Base-by-base conservation (phyloP, 768 basidiomycete genomes). In the Wakefieldia striispora region DNA sequence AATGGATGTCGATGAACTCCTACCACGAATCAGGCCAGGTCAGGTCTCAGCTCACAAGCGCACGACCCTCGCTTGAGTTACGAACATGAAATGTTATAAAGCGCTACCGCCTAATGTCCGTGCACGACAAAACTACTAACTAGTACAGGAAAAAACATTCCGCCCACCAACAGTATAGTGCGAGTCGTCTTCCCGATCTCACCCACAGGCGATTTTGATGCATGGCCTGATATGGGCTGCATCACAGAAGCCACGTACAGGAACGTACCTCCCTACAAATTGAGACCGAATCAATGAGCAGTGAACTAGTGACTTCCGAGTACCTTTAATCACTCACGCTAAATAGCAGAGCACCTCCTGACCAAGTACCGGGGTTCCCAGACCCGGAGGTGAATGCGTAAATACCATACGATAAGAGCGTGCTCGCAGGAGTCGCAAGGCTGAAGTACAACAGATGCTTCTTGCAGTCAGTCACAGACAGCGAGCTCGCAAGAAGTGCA, bases 241-340 rank as follows among this genome's bases (percentile, higher is more conserved):
- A 93, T 74, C 35, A 91, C 86, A 1, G 93, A 93, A 1, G 94
- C 92, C 9, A 97, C 95, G 62, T 95, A 97, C 34, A 97, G 75
- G 70, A 97, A 97, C 3, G 91, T 93, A 9, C 94, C 94, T 39
- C 91, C 94, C 91, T 94, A 47, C 29, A 37, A 20, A 31, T 36
- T 8, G 27, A 37, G 27, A 8, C 26, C 7, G 21, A 45, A 41
- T 54, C n/a, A n/a, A n/a, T n/a, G n/a, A n/a, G n/a, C n/a, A n/a
- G n/a, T n/a, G n/a, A 26, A 37, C 26, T 14, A 39, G 29, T 19
- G 9, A 34, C 41, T 23, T 37, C 23, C 17, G 26, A 31, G 19
- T 20, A 20, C 11, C 34, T 19, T 24, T 9, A 8, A 47, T 47
- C 14, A 72, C 84, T 61, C 59, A 95, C 94, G 13, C 93, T 95